Percentiles rank a stretch among this genome's conserved stretches.
phyloP scores from a whole-genome alignment of 257 asterid species.

The Eucommia ulmoides region DNA sequence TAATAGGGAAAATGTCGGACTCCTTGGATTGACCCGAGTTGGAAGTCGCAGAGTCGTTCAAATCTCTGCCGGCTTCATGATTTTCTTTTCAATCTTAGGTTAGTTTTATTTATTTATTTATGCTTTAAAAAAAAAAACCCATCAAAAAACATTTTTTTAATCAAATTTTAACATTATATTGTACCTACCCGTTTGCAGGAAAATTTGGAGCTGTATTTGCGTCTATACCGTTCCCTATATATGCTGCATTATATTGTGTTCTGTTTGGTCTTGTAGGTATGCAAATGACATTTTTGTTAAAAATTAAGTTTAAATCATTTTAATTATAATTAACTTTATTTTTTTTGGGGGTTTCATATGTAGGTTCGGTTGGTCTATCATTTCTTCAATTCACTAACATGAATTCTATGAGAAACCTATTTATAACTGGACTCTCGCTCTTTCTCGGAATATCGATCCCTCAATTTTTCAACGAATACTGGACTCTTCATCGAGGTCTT shows the following conservation, averaged over 20 bases:
- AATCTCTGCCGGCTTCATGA: constrained; percentile 94
- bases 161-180: too few relatives aligned
- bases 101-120: constrained; percentile 10
- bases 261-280: constrained; percentile 95
- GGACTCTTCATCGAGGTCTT: constrained; percentile 65
- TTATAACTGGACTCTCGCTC: constrained; percentile 81
- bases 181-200: constrained; percentile 42
- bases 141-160: not conserved
- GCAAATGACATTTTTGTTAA: constrained; percentile 7
- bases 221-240: constrained; percentile 86
- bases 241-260: constrained; percentile 82
- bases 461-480: constrained; percentile 66
- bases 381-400: constrained; percentile 96
- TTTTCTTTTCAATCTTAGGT: constrained; percentile 90
- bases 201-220: constrained; percentile 99
- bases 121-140: too few relatives aligned
- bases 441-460: constrained; percentile 97
- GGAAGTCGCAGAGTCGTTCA: constrained; percentile 99
- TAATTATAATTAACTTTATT: too few relatives aligned
- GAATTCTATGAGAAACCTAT: constrained; percentile 96
- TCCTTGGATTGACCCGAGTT: constrained; percentile 94
- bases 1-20: constrained; percentile 96
- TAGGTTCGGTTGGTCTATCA: constrained; percentile 95
- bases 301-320: not conserved
- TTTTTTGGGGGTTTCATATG: constrained; percentile 13